Evolutionary conservation across 495 filamentous ascomycete species (phyloP).

Genomic region (Opeltia flavorubescens): DNA sequence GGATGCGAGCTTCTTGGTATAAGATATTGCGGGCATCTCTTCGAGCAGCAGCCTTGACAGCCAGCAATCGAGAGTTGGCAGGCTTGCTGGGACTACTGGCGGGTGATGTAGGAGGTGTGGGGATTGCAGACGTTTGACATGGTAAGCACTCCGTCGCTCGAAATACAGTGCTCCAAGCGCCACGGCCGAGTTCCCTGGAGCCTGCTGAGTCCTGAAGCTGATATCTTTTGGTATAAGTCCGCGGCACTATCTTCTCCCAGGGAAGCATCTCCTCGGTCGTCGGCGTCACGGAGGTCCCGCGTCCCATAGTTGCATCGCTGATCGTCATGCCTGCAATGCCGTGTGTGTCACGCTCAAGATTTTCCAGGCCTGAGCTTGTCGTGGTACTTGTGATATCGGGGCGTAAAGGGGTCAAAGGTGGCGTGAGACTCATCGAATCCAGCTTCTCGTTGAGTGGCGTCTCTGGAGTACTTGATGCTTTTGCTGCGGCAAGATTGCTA

Average conservation of each 20-base stretch:
- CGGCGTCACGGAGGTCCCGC: neutral
- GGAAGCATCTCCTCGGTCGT: neutral
- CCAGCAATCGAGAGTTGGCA: conserved; percentile 21
- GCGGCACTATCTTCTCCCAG: conserved; percentile 3
- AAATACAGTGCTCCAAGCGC: conserved; percentile 50
- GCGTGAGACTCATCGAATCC: no score
- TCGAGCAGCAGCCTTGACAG: conserved; percentile 40
- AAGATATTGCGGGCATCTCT: conserved; percentile 36
- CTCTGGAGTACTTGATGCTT: no score
- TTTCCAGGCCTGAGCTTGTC: no score
- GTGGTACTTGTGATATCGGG: no score
- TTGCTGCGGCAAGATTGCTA: no score
- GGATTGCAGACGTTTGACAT: conserved; percentile 23
- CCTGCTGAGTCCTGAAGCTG: neutral
- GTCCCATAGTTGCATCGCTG: neutral
- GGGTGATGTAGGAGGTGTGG: conserved; percentile 29
- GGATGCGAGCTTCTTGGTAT: conserved; percentile 33
- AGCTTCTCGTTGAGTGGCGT: no score
- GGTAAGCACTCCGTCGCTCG: conserved; percentile 21
- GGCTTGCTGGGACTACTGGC: conserved; percentile 1
- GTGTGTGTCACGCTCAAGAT: no score
- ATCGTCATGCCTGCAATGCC: no score
- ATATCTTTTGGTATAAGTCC: conserved; percentile 7
- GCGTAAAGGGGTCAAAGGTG: no score
- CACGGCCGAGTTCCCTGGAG: conserved; percentile 33